These are phyloP conservation scores for Cystobasidium sp. DNA, from an alignment of 1,284 basidiomycete species.

Conservation along the genomic window DNA sequence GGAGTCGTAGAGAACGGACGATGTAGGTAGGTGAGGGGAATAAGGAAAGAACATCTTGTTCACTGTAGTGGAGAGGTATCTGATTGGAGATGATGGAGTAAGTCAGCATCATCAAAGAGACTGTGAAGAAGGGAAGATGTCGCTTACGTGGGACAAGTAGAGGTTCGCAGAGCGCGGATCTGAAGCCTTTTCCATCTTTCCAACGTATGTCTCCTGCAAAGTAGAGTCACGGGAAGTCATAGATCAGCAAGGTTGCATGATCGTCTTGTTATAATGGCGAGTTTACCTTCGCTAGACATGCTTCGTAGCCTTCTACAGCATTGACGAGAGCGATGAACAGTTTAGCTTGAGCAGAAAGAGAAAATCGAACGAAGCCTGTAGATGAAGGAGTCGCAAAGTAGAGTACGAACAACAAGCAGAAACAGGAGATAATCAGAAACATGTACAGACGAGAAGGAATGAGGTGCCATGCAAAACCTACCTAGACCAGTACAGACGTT, in stretches of 20 bases:
- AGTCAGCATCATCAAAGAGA: neutral
- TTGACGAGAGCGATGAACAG: conserved; percentile 23
- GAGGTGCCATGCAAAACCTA: conserved; percentile 1
- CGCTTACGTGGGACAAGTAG: conserved; percentile 30
- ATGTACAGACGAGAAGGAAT: neutral
- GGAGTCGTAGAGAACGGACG: conserved; percentile 15
- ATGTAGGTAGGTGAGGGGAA: conserved; percentile 22
- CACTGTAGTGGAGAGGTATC: conserved; percentile 36
- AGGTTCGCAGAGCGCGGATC: conserved; percentile 38
- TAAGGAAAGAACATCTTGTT: conserved; percentile 26
- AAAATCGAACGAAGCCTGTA: conserved; percentile 21
- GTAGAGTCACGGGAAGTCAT: neutral
- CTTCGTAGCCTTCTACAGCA: conserved; percentile 18
- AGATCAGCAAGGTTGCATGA: neutral
- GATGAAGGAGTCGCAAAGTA: neutral
- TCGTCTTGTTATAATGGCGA: neutral
- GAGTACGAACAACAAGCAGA: neutral
- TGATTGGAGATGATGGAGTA: neutral
- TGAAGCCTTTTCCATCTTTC: conserved; percentile 35
- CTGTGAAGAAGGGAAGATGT: neutral
- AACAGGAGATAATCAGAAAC: neutral
- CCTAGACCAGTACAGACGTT: conserved; percentile 28
- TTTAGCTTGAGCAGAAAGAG: conserved; percentile 9
- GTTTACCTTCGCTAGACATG: conserved; percentile 40
- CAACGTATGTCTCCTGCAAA: conserved; percentile 33